Conservation (phyloP, 768 basidiomycete species). For the Cystofilobasidium ferigula region DNA sequence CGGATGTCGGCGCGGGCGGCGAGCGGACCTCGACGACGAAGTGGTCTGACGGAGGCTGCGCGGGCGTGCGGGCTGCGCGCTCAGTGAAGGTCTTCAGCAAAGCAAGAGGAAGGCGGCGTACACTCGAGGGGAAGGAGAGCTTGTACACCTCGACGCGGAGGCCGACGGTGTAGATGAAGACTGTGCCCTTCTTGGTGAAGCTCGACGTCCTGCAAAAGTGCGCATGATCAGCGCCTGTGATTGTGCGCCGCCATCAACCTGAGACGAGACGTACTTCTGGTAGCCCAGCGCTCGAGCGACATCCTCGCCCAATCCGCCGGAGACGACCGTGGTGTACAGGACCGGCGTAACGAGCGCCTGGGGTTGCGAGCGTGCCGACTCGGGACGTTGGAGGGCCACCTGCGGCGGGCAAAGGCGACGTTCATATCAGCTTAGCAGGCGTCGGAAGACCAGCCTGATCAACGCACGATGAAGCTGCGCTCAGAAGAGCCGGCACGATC, state of each 20-base stretch:
- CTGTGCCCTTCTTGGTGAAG: conserved; percentile 11
- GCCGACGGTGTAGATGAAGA: conserved; percentile 1
- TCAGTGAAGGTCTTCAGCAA: not conserved
- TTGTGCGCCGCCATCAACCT: too few species aligned
- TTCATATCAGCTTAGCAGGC: not conserved
- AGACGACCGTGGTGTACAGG: conserved; percentile 6
- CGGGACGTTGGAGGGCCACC: conserved; percentile 8
- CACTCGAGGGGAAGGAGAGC: not conserved
- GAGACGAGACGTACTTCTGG: not conserved
- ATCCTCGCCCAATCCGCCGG: not conserved
- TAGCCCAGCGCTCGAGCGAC: conserved; percentile 10
- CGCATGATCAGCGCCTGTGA: not conserved
- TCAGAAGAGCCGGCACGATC: not conserved
- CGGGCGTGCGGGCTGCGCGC: too few species aligned
- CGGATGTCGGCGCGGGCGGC: conserved; percentile 4
- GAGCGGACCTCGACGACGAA: conserved; percentile 17
- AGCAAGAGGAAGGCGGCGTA: not conserved
- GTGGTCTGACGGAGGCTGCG: not conserved
- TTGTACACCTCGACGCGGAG: conserved; percentile 15
- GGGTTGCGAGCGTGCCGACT: conserved; percentile 2
- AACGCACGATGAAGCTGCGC: conserved; percentile 16
- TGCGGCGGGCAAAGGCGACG: not conserved
- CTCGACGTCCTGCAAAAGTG: not conserved
- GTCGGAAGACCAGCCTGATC: too few species aligned
- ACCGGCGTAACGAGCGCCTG: conserved; percentile 9